A percentile compares a stretch with the other conserved stretches of the same genome.
Conservation (phyloP, 2,329 filamentous ascomycete genomes). For the Fusarium sacchari region DNA sequence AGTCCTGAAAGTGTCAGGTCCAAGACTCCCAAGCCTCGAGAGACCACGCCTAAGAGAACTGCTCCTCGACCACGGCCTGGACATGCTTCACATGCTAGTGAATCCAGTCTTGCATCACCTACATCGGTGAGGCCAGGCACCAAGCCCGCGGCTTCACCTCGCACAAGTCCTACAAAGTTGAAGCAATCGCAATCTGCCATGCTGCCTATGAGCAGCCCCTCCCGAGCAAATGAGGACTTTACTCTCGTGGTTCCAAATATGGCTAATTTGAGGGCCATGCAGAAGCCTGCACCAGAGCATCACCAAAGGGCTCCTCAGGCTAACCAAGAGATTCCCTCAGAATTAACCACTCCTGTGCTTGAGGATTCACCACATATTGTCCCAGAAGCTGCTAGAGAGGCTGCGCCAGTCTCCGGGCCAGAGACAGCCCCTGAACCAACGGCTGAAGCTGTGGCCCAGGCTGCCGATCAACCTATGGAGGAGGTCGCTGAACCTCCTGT, state of each 20-base stretch:
- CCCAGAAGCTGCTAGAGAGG: constrained; percentile 12
- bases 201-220: constrained; percentile 53
- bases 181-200: constrained; percentile 48
- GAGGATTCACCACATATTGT: constrained; percentile 15
- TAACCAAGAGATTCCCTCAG: constrained; percentile 16
- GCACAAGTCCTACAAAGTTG: constrained; percentile 54
- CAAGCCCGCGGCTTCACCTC: constrained; percentile 53
- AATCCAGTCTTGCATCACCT: constrained; percentile 61
- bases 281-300: constrained; percentile 38
- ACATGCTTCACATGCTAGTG: constrained; percentile 61
- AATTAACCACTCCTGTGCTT: constrained; percentile 16
- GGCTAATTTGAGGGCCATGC: constrained; percentile 48
- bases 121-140: constrained; percentile 46
- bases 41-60: constrained; percentile 63
- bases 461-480: constrained; percentile 23
- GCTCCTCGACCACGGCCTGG: constrained; percentile 58
- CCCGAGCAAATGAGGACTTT: constrained; percentile 62
- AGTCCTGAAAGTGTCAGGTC: constrained; percentile 60
- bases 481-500: constrained; percentile 35
- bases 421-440: not conserved
- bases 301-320: constrained; percentile 21
- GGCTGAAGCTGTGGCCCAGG: constrained; percentile 45
- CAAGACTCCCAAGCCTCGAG: constrained; percentile 63
- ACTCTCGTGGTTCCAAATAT: constrained; percentile 63
- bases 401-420: not conserved